Conservation (phyloP, 176 grass and related monocot genomes). For the Raddia distichophylla region DNA sequence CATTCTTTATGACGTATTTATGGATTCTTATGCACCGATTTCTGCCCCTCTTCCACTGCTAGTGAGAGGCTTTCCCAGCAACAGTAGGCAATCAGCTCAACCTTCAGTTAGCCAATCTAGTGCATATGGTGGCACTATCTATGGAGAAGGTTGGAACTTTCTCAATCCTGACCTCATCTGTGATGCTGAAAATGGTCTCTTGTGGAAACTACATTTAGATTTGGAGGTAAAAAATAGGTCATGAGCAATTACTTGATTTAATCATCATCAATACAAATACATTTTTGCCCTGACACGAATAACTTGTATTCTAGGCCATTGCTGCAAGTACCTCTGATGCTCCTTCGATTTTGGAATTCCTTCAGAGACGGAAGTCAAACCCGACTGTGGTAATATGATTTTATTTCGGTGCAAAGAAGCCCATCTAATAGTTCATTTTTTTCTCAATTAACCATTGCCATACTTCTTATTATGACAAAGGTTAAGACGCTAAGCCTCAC, state of each 20-base stretch:
- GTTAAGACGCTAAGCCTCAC: conserved; percentile 79
- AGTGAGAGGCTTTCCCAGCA: conserved; percentile 63
- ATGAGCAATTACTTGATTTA: conserved; percentile 21
- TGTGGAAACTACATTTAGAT: conserved; percentile 89
- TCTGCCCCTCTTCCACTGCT: conserved; percentile 93
- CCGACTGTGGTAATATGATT: conserved; percentile 65
- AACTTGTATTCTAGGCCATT: conserved; percentile 65
- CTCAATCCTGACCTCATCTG: conserved; percentile 86
- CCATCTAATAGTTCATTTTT: conserved; percentile 32
- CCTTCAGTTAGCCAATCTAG: conserved; percentile 60
- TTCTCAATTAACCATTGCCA: background rate
- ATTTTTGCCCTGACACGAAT: conserved; percentile 26
- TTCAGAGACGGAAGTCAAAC: conserved; percentile 79
- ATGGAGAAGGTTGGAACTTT: conserved; percentile 91
- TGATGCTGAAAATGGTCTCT: conserved; percentile 84
- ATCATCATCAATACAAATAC: conserved; percentile 9
- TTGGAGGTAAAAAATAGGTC: conserved; percentile 62
- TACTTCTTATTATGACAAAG: conserved; percentile 43
- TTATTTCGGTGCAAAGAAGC: background rate
- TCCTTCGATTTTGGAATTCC: conserved; percentile 86
- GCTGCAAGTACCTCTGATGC: conserved; percentile 92
- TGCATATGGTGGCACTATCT: conserved; percentile 83
- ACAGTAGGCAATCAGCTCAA: conserved; percentile 59
- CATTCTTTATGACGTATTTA: conserved; percentile 87
- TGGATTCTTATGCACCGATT: conserved; percentile 77